Evolutionary conservation across 495 filamentous ascomycete species (phyloP).

Genomic region (Extremus antarcticus): DNA sequence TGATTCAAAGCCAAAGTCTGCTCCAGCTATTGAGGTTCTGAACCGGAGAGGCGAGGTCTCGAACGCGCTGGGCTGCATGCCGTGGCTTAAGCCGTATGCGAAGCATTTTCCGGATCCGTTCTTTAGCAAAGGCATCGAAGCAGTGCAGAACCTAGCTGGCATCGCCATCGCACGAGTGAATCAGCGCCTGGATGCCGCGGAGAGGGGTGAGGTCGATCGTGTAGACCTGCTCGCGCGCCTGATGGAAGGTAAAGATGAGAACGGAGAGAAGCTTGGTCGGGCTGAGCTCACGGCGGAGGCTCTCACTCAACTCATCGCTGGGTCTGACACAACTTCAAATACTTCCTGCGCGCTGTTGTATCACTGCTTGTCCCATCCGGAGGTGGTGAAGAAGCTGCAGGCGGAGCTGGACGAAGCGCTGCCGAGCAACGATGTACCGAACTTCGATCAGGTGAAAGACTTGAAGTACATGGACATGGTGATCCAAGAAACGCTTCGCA

Average conservation of each 20-base stretch:
- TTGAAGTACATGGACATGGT: conserved; percentile 68
- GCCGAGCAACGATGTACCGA: conserved; percentile 52
- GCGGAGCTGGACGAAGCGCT: conserved; percentile 60
- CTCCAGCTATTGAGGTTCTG: conserved; percentile 59
- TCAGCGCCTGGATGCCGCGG: conserved; percentile 56
- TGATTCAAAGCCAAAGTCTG: conserved; percentile 42
- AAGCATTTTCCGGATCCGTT: conserved; percentile 58
- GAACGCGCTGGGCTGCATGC: conserved; percentile 48
- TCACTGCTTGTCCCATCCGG: conserved; percentile 58
- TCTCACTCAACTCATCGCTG: conserved; percentile 81
- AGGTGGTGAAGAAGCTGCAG: conserved; percentile 61
- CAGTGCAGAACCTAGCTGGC: conserved; percentile 56
- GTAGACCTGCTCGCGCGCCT: conserved; percentile 73
- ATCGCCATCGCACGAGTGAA: conserved; percentile 72
- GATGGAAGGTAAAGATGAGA: conserved; percentile 78
- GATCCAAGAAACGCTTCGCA: conserved; percentile 81
- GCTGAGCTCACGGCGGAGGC: conserved; percentile 82
- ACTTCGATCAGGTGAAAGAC: conserved; percentile 58
- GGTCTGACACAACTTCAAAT: conserved; percentile 83
- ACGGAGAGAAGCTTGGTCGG: conserved; percentile 59
- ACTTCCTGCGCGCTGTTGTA: conserved; percentile 79
- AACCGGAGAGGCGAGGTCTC: conserved; percentile 61
- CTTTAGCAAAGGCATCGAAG: conserved; percentile 50
- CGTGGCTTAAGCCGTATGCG: conserved; percentile 51
- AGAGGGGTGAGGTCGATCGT: conserved; percentile 44